Base-by-base conservation (phyloP, 495 filamentous ascomycete species). In the Podospora anserina region DNA sequence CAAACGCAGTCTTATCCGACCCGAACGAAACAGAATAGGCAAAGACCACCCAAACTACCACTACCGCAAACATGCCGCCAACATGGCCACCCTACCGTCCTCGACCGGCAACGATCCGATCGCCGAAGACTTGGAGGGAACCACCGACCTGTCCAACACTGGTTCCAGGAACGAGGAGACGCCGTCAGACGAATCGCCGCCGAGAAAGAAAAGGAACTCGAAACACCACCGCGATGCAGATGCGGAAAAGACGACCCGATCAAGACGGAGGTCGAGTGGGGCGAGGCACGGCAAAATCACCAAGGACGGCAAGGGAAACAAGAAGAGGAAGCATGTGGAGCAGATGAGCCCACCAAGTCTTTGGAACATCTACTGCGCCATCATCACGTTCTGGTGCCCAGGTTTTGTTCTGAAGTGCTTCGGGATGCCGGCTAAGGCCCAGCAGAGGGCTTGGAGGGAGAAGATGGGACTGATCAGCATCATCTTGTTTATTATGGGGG, bases 381-480 rank as follows among this genome's bases (percentile, higher is more conserved):
- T 97, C 60, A 78, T 99, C 67, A 99, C 95, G 2, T 98, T 97
- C 72, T 97, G 96, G 92, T 91, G 90, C 66, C 96, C 96, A 0
- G 91, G 93, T 73, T 90, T 92, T 65, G 78, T 97, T 18, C 80
- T 99, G 54, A 84, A 81, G 64, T 97, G 93, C 76, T 92, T 92
- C 73, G 94, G 93, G 49, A 97, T 92, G 84, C 87, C 90, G n/a
- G 81, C 90, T 60, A 95, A 91, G 78, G 92, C 88, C 19, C 93
- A 97, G 77, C 91, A 94, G 69, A 87, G 92, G 70, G 96, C 96
- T 19, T 99, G 96, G 96, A 88, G 96, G 66, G 96, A 99, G 78
- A 99, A 99, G 85, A 97, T 99, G 85, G 96, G 96, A 5, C 82
- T 99, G 66, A 91, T 97, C 76, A 96, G 92, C 81, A 87, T 98